Base-by-base conservation (phyloP, 257 asterid genomes). In the Linderniella brevidens region DNA sequence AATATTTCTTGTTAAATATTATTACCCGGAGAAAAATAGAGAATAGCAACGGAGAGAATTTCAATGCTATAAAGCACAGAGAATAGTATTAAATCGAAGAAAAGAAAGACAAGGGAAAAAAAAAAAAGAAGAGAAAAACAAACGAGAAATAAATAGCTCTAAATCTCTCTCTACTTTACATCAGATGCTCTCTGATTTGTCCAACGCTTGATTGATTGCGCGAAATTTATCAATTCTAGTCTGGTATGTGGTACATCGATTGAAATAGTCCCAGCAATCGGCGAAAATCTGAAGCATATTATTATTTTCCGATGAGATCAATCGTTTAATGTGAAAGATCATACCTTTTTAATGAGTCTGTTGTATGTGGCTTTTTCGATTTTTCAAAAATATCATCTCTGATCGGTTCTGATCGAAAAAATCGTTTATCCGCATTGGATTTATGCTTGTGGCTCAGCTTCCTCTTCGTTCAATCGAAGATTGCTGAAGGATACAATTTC, bases 121-220 rank as follows among this genome's bases (percentile, higher is more conserved):
- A n/a, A n/a, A n/a, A n/a, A n/a, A n/a, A n/a, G n/a, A n/a, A n/a
- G 40, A 19, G 20, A 4, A 62, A 25, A 62, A 42, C 49, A 35
- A 56, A 39, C 60, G 51, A 62, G 46, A 70, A 52, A 59, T 54
- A 68, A 65, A 77, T 63, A 52, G 69, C 70, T 62, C 63, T 60
- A 59, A n/a, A 68, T 68, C 79, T 64, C 69, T 74, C 70, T 64
- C 32, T 25, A 25, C 58, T 68, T 73, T 61, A 53, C 73, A 58
- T 74, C 75, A 50, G 60, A 76, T 76, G 83, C 76, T 75, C 69
- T 58, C 55, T 59, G 80, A 75, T 79, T 77, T 64, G 54, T 67
- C 62, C 56, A 49, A 46, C 64, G 58, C 69, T 64, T 75, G 76
- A 73, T 71, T 79, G 73, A 25, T 25, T 25, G 74, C 46, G 53